phyloP scores from a whole-genome alignment of 257 asterid species.

The Rhazya stricta region DNA sequence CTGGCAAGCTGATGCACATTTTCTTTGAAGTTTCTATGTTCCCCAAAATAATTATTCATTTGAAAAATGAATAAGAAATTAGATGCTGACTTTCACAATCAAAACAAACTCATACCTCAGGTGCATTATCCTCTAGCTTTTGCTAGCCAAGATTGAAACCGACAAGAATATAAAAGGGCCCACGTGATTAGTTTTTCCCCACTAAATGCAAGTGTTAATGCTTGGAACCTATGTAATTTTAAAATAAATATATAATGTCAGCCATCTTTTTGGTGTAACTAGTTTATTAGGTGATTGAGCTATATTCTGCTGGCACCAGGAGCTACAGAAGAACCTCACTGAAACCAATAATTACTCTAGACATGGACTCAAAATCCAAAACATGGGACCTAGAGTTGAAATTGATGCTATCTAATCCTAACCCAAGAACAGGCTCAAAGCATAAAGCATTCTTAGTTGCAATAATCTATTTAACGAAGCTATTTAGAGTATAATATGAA shows the following conservation, averaged over 20 bases:
- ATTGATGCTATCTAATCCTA: background rate
- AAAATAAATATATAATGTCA: background rate
- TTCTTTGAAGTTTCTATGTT: too few relatives aligned
- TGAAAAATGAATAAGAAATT: background rate
- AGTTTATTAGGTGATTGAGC: background rate
- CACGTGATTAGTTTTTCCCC: background rate
- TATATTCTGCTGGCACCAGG: background rate
- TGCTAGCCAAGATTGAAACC: background rate
- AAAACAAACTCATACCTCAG: background rate
- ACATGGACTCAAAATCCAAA: background rate
- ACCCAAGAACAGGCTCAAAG: background rate
- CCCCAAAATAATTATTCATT: background rate
- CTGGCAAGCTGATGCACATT: background rate
- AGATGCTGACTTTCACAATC: background rate
- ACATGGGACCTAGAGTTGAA: background rate
- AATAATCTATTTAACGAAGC: background rate
- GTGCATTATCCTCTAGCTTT: background rate
- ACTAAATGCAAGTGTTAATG: background rate
- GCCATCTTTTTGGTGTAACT: background rate
- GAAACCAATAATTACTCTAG: constrained; percentile 3
- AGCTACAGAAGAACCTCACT: background rate
- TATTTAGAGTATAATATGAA: background rate
- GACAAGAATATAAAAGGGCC: background rate
- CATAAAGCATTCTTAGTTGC: background rate
- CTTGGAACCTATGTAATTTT: background rate